Base-by-base conservation (phyloP, 441 rosid genomes). In the Populus hybrid region DNA sequence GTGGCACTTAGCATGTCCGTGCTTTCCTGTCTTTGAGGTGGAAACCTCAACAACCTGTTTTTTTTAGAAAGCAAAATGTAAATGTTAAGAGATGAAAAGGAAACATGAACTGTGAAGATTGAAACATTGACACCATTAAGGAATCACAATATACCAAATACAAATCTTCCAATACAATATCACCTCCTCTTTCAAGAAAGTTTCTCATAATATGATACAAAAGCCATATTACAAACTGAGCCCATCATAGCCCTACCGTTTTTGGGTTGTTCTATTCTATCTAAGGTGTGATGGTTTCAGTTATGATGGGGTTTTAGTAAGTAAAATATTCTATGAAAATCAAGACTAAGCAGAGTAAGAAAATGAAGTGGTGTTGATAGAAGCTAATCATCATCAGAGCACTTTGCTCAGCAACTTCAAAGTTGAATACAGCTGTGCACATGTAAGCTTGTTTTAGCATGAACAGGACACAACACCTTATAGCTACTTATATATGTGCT, bases 1-100 rank as follows among this genome's bases (percentile, higher is more conserved):
- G 85, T 93, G 98, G 78, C 98, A 93, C 84, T 92, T 91, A 10
- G 98, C 97, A 46, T 94, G 98, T 70, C 97, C 98, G 30, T 94
- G 97, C 89, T 92, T 95, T 6, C 99, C 98, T 0, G 97, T 92
- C 88, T 95, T 93, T 10, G 98, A 93, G 34, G 98, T 93, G 24
- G 97, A 95, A 84, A 93, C 99, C 83, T 95, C 97, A 70, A 90
- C 93, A 64, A 95, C 99, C 99, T 95, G 86, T 12, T 23, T 23
- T 69, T 50, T 53, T 72, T 5, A 73, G 65, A 36, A 50, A 66
- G 74, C 10, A 14, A 10, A 1, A 24, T 34, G 8, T 35, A 24
- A 6, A 34, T 20, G 24, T 32, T 2, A 20, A 65, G 38, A 24
- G 6, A 12, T 46, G 57, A 75, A 32, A 38, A 68, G 9, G 6